These are phyloP conservation scores for Sarcocystis neurona DNA, from an alignment of 169 alveolate species.

Conservation along the genomic window DNA sequence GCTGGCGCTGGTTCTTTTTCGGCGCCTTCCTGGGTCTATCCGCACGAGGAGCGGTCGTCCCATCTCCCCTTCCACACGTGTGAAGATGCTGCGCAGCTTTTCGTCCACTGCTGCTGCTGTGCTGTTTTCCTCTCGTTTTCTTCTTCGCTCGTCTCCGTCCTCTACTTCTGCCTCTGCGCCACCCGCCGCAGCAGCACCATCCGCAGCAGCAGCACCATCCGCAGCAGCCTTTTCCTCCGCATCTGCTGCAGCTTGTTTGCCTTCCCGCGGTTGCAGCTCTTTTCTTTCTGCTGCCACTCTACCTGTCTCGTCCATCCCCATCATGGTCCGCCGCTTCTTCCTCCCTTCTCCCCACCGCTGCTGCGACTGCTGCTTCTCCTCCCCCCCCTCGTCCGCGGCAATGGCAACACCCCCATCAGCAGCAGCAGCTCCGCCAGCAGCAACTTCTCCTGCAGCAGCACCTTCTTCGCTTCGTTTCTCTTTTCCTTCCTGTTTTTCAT, in stretches of 20 bases:
- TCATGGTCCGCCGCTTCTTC: neutral
- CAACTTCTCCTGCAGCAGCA: neutral
- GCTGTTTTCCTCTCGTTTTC: neutral
- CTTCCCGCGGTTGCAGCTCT: constrained; percentile 5
- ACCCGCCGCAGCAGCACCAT: neutral
- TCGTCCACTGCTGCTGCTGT: constrained; percentile 26
- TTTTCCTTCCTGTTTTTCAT: neutral
- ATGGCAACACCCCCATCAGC: constrained; percentile 61
- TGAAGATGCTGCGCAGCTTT: too few relatives aligned
- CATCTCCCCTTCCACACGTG: constrained; percentile 3
- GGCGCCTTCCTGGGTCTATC: neutral
- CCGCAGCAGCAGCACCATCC: neutral
- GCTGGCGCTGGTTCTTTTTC: neutral
- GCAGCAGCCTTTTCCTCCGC: neutral
- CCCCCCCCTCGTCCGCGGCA: constrained; percentile 39
- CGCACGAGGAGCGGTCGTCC: neutral
- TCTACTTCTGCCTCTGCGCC: neutral
- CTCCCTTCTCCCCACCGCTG: neutral
- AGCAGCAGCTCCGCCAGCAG: constrained; percentile 9
- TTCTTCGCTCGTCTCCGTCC: neutral
- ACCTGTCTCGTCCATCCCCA: neutral
- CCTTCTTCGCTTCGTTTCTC: neutral
- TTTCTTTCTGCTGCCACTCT: neutral
- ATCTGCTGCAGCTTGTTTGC: neutral
- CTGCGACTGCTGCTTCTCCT: neutral